Evolutionary conservation across 2,329 filamentous ascomycete genomes (phyloP).

Genomic region (Parascedosporium putredinis): DNA sequence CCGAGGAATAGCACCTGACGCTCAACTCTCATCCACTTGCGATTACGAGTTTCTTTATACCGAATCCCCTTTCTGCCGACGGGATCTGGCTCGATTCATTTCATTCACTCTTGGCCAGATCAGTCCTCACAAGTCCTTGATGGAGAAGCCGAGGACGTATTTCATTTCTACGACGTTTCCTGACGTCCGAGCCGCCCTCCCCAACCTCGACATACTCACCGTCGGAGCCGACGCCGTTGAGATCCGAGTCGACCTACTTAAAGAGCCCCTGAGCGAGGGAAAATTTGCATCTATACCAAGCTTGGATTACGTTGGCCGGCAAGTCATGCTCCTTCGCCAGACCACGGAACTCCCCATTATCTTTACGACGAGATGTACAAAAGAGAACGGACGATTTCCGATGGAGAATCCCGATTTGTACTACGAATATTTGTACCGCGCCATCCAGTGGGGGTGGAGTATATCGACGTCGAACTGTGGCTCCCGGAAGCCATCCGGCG

Average conservation of each 20-base stretch:
- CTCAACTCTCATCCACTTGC: constrained; percentile 54
- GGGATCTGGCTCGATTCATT: constrained; percentile 69
- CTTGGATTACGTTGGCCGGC: constrained; percentile 73
- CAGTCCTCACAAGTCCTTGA: constrained; percentile 65
- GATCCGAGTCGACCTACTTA: constrained; percentile 70
- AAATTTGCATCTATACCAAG: constrained; percentile 59
- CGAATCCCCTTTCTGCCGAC: constrained; percentile 57
- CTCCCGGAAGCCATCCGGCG: constrained; percentile 66
- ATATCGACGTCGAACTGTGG: constrained; percentile 84
- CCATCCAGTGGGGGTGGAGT: constrained; percentile 87
- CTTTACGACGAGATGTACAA: constrained; percentile 73
- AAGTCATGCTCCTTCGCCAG: constrained; percentile 74
- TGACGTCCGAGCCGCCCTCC: constrained; percentile 70
- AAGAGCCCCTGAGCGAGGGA: constrained; percentile 57
- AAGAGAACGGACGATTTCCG: constrained; percentile 74
- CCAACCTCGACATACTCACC: constrained; percentile 78
- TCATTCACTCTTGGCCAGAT: constrained; percentile 73
- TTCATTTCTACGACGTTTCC: constrained; percentile 85
- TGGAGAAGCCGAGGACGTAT: constrained; percentile 68
- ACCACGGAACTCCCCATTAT: constrained; percentile 83
- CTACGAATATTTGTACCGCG: constrained; percentile 70
- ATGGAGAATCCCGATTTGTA: constrained; percentile 69
- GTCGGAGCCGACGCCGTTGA: constrained; percentile 82
- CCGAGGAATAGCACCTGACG: constrained; percentile 58
- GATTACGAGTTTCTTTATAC: constrained; percentile 86